phyloP scores from a whole-genome alignment of 2,329 filamentous ascomycete species.

The Aspergillus puulaauensis region DNA sequence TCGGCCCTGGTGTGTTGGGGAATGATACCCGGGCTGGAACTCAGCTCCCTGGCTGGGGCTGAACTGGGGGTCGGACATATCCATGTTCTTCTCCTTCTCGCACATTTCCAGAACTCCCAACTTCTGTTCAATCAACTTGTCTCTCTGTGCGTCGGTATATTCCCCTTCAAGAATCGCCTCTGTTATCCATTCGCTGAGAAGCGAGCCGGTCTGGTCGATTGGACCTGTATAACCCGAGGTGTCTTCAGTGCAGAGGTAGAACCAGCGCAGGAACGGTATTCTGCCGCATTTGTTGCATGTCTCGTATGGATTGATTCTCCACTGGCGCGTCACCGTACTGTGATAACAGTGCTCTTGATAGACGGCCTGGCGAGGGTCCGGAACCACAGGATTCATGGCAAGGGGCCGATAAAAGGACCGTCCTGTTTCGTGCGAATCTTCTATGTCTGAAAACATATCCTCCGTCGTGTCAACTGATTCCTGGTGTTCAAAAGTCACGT shows the following conservation, averaged over 20 bases:
- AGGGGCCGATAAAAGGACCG: neutral
- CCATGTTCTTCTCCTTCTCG: conserved; percentile 15
- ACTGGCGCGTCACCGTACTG: conserved; percentile 66
- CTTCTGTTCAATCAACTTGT: conserved; percentile 44
- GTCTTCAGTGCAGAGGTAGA: conserved; percentile 73
- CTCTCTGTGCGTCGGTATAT: conserved; percentile 45
- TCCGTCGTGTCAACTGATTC: neutral
- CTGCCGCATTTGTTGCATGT: conserved; percentile 60
- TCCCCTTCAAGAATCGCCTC: conserved; percentile 42
- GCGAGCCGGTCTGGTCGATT: conserved; percentile 11
- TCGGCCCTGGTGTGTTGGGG: neutral
- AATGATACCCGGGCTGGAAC: neutral
- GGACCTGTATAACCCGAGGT: conserved; percentile 43
- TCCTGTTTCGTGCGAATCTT: neutral
- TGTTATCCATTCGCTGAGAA: conserved; percentile 41
- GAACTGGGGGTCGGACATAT: neutral
- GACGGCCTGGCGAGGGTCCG: neutral
- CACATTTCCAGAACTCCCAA: conserved; percentile 25
- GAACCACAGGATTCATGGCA: neutral
- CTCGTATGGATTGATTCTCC: conserved; percentile 43
- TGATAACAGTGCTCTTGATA: conserved; percentile 42
- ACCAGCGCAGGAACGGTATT: conserved; percentile 63
- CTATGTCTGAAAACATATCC: neutral
- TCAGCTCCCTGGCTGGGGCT: neutral
- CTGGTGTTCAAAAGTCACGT: neutral